These are phyloP conservation scores for Diaporthe citri DNA, from an alignment of 2,329 filamentous ascomycete genomes.

Conservation along the genomic window DNA sequence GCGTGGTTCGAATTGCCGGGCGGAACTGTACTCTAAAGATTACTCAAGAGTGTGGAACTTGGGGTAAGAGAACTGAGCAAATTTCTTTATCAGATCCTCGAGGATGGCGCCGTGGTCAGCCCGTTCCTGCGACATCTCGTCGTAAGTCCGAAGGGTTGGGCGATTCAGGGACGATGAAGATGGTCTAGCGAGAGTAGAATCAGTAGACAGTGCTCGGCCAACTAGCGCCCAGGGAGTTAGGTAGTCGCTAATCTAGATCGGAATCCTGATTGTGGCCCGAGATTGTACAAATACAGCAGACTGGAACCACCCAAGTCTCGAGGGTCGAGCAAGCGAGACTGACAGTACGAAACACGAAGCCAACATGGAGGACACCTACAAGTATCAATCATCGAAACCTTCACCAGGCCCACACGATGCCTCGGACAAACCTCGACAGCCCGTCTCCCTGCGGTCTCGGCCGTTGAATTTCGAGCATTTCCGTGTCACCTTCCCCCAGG, in stretches of 20 bases:
- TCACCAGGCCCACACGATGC: not conserved
- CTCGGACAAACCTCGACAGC: not conserved
- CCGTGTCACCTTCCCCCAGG: slow-evolving; percentile 38
- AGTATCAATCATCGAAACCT: not conserved
- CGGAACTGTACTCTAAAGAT: not conserved
- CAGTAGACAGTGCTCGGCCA: not conserved
- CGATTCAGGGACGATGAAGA: not conserved
- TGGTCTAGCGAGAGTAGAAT: not conserved
- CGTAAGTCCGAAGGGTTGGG: not conserved
- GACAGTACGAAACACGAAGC: not conserved
- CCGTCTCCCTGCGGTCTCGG: slow-evolving; percentile 39
- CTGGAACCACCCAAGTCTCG: not conserved
- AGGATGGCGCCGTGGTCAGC: not conserved
- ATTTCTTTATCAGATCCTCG: not conserved
- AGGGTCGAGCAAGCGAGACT: not conserved
- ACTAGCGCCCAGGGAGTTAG: not conserved
- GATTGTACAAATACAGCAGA: slow-evolving; percentile 14
- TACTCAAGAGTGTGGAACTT: not conserved
- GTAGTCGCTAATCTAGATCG: not conserved
- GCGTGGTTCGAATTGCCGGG: not conserved
- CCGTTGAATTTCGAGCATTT: slow-evolving; percentile 41
- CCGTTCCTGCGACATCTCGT: not conserved
- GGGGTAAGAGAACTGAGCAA: not conserved
- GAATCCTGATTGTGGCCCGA: not conserved
- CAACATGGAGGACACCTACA: slow-evolving; percentile 2